Evolutionary conservation across 2,329 filamentous ascomycete genomes (phyloP), one percentile per base, ranked within the genome.

Genomic region (Clonostachys rhizophaga): DNA sequence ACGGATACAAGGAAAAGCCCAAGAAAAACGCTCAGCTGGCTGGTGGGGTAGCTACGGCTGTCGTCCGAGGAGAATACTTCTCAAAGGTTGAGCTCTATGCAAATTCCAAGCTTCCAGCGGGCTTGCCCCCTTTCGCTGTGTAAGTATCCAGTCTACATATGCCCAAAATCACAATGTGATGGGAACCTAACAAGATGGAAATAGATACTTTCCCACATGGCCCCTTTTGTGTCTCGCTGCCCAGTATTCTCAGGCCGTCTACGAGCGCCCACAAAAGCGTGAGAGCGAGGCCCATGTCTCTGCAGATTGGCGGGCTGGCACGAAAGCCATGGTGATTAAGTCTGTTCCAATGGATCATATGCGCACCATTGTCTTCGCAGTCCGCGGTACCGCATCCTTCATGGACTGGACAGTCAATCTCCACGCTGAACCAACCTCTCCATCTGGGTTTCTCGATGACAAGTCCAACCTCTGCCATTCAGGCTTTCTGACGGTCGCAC

Each of bases 391-490:
- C 1, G 82, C 89, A 20, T 87, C 81, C 7, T 87, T 94, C 55
- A 83, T 87, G 70, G 90, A 95, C 66, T 95, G 90, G 90, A 79
- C 86, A 2, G 87, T 94, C 42, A 95, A 95, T 62, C 76, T 94
- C 46, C 81, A 87, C 44, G 79, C 79, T 2, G 81, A 78, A 0
- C 89, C 89, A 0, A 72, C 78, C 0, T 74, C 81, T 2, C 88
- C 90, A 0, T 61, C 59, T 0, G 80, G 78, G 2, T 94, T 95
- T 60, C 72, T 95, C 24, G 89, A 95, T 58, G 89, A 95, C 55
- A 64, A 75, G 0, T 82, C 80, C 14, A 95, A 95, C 58, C 72
- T 84, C 13, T 94, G 89, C 60, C 90, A 95, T 60, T 76, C 86
- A 1, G 90, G 90, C 0, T 95, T 95, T 55, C 72, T 95, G 0